Evolutionary conservation across 345 rosid genomes (phyloP), one percentile per base, ranked within the genome.

Genomic region (Psidium guajava): DNA sequence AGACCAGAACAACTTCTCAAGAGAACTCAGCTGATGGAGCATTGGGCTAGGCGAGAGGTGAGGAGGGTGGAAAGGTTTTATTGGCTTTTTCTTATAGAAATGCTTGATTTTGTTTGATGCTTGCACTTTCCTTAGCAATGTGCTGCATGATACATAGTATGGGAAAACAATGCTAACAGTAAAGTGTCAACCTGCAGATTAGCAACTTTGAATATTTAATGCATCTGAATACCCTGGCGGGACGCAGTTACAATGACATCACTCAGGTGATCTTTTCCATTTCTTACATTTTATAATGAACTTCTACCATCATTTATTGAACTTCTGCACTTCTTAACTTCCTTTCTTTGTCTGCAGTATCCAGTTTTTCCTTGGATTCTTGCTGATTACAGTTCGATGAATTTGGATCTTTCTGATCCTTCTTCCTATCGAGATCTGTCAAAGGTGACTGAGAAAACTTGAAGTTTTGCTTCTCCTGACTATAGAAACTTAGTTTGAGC

Each of bases 31-130:
- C 92, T 97, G 81, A 97, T 92, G 99, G 99, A 97, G 90, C 96
- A 96, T 81, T 97, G 99, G 99, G 98, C 98, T 86, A 95, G 99
- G 89, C 94, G 98, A 96, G 99, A 97, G 99, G 99, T 97, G 94
- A 85, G 84, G 55, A 74, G 55, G 14, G 36, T 10, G 44, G 42
- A 64, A 58, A 54, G 40, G 18, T 80, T 54, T n/a, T 50, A 81
- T 69, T 18, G 77, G 47, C 52, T 3, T 64, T 82, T 27, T 82
- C 52, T 82, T 80, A 25, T 25, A 28, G 25, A 82, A 82, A 52
- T 18, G 44, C 47, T 51, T 52, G 83, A 54, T 82, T 69, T 69
- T 69, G 77, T 32, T 32, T 36, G 21, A 69, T 32, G 47, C 77
- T 69, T 69, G 77, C 77, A 8, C 47, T 32, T 69, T 69, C 6